Evolutionary conservation across 768 basidiomycete species (phyloP).

Genomic region (Lactarius deliciosus): DNA sequence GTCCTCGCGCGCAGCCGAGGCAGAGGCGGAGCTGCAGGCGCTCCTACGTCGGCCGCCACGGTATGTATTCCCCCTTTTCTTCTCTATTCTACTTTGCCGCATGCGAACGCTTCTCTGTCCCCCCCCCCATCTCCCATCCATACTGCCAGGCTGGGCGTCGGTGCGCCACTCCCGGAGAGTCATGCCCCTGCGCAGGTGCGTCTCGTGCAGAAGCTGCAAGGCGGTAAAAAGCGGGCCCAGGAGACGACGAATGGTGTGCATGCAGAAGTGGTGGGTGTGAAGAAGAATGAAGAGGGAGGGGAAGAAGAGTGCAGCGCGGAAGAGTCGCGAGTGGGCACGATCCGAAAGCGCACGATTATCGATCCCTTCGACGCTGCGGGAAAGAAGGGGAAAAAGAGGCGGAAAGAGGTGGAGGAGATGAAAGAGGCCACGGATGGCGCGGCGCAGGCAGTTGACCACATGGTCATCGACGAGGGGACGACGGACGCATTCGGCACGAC

Average conservation of each 20-base stretch:
- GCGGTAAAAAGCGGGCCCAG: conserved; percentile 45
- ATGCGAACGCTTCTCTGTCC: not conserved
- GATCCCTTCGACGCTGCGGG: conserved; percentile 54
- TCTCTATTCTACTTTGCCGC: not conserved
- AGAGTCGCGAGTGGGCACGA: conserved; percentile 50
- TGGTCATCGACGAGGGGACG: conserved; percentile 4
- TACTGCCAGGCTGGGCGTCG: conserved; percentile 65
- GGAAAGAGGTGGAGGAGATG: conserved; percentile 30
- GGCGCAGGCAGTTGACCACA: not conserved
- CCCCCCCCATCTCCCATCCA: conserved; percentile 12
- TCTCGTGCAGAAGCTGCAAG: conserved; percentile 59
- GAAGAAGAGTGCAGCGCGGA: conserved; percentile 49
- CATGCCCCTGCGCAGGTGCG: conserved; percentile 39
- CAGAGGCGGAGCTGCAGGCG: conserved; percentile 58
- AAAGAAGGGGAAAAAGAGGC: conserved; percentile 47
- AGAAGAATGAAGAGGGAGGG: conserved; percentile 31
- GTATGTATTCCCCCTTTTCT: conserved; percentile 42
- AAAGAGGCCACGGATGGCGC: not conserved
- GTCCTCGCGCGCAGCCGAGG: conserved; percentile 26
- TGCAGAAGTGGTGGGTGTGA: not conserved
- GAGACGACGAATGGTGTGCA: conserved; percentile 41
- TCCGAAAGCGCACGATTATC: conserved; percentile 56
- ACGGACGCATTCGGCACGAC: not conserved
- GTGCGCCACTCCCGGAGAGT: conserved; percentile 57
- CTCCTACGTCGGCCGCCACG: conserved; percentile 69